A percentile compares a stretch with the other conserved stretches of the same genome.
Conservation (phyloP, 495 filamentous ascomycete genomes). For the Amniculicola lignicola region DNA sequence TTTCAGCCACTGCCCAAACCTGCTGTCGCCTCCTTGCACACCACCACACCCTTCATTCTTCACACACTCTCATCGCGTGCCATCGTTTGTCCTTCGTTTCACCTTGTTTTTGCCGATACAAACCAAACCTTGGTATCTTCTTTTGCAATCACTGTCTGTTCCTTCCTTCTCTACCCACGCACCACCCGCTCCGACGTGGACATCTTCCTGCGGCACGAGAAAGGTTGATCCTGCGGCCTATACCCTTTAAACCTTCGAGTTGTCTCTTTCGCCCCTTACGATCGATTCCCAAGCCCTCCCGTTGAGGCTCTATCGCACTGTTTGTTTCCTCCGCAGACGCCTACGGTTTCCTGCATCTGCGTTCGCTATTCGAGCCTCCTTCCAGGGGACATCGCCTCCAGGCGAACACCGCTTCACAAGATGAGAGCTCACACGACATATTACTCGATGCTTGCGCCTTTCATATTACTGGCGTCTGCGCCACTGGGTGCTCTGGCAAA, state of each 20-base stretch:
- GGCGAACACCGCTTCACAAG: slow-evolving; percentile 16
- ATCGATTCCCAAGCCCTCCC: neutral
- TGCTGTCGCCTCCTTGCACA: slow-evolving; percentile 13
- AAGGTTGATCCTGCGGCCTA: slow-evolving; percentile 35
- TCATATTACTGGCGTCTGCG: slow-evolving; percentile 42
- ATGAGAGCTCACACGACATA: slow-evolving; percentile 33
- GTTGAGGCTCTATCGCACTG: neutral
- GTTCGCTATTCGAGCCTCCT: neutral
- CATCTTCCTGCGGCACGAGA: slow-evolving; percentile 23
- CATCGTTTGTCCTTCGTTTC: slow-evolving; percentile 29
- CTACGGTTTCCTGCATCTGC: neutral
- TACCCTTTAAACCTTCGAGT: slow-evolving; percentile 24
- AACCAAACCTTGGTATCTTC: neutral
- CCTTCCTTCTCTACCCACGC: neutral
- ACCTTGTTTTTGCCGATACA: slow-evolving; percentile 13
- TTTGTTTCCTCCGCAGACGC: neutral
- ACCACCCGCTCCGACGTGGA: neutral
- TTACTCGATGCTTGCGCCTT: slow-evolving; percentile 33
- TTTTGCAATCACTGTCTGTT: neutral
- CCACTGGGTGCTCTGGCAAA: slow-evolving; percentile 51
- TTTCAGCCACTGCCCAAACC: slow-evolving; percentile 6
- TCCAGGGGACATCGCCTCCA: slow-evolving; percentile 5
- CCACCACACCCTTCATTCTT: slow-evolving; percentile 4
- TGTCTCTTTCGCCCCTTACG: slow-evolving; percentile 4
- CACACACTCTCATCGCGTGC: slow-evolving; percentile 5